Evolutionary conservation across 2,329 filamentous ascomycete genomes (phyloP).

Genomic region (Gaeumannomyces tritici): DNA sequence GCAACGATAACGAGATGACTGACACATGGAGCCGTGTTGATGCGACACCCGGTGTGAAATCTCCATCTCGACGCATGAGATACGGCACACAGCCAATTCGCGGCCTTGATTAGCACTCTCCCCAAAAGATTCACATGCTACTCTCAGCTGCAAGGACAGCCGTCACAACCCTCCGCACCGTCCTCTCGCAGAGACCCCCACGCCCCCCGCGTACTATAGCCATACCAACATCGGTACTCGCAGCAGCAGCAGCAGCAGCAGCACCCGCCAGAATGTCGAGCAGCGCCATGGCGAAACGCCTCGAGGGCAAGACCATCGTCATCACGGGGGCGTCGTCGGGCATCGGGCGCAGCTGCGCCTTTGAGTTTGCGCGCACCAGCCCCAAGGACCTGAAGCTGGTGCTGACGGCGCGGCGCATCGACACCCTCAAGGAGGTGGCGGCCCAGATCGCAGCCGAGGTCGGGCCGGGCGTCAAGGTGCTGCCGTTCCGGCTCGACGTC

Average conservation of each 20-base stretch:
- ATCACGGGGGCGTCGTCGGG: slow-evolving; percentile 90
- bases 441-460: slow-evolving; percentile 68
- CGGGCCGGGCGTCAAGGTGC: slow-evolving; percentile 69
- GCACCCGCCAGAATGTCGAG: slow-evolving; percentile 30
- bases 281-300: slow-evolving; percentile 68
- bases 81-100: not conserved
- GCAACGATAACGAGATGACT: not conserved
- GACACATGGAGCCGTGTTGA: not conserved
- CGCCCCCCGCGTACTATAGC: not conserved
- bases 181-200: slow-evolving; percentile 2
- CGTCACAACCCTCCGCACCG: slow-evolving; percentile 3
- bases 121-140: not conserved
- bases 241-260: too few relatives aligned
- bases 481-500: slow-evolving; percentile 79
- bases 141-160: slow-evolving; percentile 2
- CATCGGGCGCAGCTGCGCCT: slow-evolving; percentile 74
- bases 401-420: slow-evolving; percentile 78
- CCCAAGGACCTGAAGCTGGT: slow-evolving; percentile 73
- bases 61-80: not conserved
- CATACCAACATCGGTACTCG: not conserved
- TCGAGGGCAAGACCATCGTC: slow-evolving; percentile 85
- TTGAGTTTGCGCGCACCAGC: slow-evolving; percentile 84
- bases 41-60: not conserved
- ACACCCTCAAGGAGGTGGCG: slow-evolving; percentile 67
- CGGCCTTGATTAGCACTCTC: too few relatives aligned